Evolutionary conservation across 805 yeast genomes (phyloP).

Genomic region (Suhomyces kilbournensis): DNA sequence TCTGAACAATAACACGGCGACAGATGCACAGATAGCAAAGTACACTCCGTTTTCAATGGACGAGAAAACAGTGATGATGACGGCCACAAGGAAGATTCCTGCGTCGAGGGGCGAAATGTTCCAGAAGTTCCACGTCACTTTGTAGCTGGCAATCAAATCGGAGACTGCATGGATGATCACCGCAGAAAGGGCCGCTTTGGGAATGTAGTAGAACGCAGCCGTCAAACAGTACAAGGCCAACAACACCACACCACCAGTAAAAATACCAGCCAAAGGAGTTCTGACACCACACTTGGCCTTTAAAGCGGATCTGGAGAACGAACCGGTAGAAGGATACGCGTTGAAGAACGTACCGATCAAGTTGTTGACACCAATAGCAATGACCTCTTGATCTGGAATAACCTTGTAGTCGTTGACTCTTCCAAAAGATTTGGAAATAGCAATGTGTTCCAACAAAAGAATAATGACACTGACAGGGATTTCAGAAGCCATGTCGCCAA

Average conservation of each 20-base stretch:
- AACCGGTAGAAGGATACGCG: slow-evolving; percentile 95
- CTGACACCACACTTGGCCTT: slow-evolving; percentile 94
- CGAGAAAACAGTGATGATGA: slow-evolving; percentile 71
- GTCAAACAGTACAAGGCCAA: slow-evolving; percentile 85
- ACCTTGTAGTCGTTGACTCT: slow-evolving; percentile 88
- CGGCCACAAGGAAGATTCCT: slow-evolving; percentile 68
- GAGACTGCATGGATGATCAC: slow-evolving; percentile 91
- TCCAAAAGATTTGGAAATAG: slow-evolving; percentile 91
- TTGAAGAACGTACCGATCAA: slow-evolving; percentile 87
- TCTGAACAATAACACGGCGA: slow-evolving; percentile 68
- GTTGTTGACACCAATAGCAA: slow-evolving; percentile 91
- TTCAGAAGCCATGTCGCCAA: slow-evolving; percentile 63
- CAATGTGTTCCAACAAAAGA: slow-evolving; percentile 84
- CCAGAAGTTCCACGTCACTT: slow-evolving; percentile 68
- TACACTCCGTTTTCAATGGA: slow-evolving; percentile 87
- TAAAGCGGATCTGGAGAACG: slow-evolving; percentile 90
- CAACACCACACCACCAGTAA: slow-evolving; percentile 84
- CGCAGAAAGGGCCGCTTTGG: slow-evolving; percentile 83
- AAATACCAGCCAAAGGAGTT: slow-evolving; percentile 89
- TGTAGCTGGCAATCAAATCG: slow-evolving; percentile 72
- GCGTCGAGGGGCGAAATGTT: slow-evolving; percentile 70
- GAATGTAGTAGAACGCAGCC: slow-evolving; percentile 80
- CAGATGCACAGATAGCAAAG: slow-evolving; percentile 83
- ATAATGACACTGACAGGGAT: slow-evolving; percentile 84
- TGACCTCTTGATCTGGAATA: slow-evolving; percentile 87